Evolutionary conservation across 192 early-diverging fungal genomes (phyloP), one percentile per base, ranked within the genome.

Genomic region (Phlyctochytrium arcticum): DNA sequence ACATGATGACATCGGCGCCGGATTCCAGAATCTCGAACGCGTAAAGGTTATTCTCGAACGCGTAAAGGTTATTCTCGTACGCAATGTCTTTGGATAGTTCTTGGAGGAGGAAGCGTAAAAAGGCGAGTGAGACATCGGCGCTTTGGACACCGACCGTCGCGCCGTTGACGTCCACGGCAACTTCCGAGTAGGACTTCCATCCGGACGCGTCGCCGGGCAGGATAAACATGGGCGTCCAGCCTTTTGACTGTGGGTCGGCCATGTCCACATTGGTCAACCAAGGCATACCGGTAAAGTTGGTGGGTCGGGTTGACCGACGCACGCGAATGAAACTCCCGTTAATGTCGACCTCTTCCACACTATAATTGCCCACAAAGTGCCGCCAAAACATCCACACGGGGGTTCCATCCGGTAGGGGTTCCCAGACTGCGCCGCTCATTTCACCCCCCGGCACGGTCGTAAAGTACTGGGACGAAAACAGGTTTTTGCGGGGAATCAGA

Each of bases 361-460:
- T 19, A n/a, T 2, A 35, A 31, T 26, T 34, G 10, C 31, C 3
- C 17, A 17, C 42, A 23, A 19, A 12, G 12, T 48, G 58, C 30
- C 36, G 36, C 36, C 58, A 60, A 10, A 2, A n/a, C n/a, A n/a
- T n/a, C n/a, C n/a, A n/a, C n/a, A n/a, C n/a, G n/a, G n/a, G n/a
- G 1, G 2, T 60, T 17, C 3, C 42, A 60, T 48, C 2, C 58
- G 17, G 1, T 48, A 0, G 10, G 19, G 3, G 58, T 15, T 48
- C 21, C 10, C 1, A 12, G 44, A 24, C 0, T 0, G 49, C 61
- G 21, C 61, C 61, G 29, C 31, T 33, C 49, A 63, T 54, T 2
- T 63, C 46, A 17, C 61, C 61, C 30, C 10, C 61, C 9, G 58
- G 58, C 21, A 63, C 48, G 30, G 34, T 33, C 1, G 61, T 63